Conservation (phyloP, 257 asterid species). For the Fraxinus americana region DNA sequence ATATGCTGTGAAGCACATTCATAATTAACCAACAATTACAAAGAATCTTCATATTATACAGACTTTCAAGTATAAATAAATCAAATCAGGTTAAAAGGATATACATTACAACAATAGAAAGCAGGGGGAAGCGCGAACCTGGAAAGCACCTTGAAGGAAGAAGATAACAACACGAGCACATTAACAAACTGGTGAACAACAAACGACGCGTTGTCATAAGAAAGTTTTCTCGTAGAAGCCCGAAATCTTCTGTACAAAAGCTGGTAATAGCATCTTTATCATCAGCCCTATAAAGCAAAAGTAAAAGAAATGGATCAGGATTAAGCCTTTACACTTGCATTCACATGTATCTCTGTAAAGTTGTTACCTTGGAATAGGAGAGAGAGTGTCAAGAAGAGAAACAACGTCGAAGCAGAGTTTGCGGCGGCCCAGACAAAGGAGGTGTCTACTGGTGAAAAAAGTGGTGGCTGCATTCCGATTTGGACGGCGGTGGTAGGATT, state of each 20-base stretch:
- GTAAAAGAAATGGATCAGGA: background rate
- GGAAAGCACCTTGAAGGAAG: slow-evolving; percentile 76
- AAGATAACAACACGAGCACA: slow-evolving; percentile 50
- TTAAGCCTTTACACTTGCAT: background rate
- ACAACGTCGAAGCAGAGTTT: slow-evolving; percentile 70
- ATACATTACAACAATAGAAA: slow-evolving; percentile 6
- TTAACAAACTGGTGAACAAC: slow-evolving; percentile 54
- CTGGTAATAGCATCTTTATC: slow-evolving; percentile 25
- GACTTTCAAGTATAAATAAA: background rate
- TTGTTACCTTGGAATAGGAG: slow-evolving; percentile 41
- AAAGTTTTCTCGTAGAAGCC: slow-evolving; percentile 31
- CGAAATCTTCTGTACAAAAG: slow-evolving; percentile 24
- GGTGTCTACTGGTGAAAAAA: slow-evolving; percentile 28
- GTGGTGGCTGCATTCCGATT: slow-evolving; percentile 6
- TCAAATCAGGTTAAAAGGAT: background rate
- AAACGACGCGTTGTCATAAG: slow-evolving; percentile 56
- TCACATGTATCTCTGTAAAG: background rate
- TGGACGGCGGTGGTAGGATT: slow-evolving; percentile 23
- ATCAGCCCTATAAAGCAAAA: slow-evolving; percentile 36
- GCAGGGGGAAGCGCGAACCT: slow-evolving; percentile 62
- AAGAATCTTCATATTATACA: background rate
- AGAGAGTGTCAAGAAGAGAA: slow-evolving; percentile 39
- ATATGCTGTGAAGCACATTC: slow-evolving; percentile 54
- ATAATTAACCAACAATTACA: background rate
- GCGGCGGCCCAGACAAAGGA: slow-evolving; percentile 66